Conservation (phyloP, 2,329 filamentous ascomycete species). For the Colletotrichum endophyticum region DNA sequence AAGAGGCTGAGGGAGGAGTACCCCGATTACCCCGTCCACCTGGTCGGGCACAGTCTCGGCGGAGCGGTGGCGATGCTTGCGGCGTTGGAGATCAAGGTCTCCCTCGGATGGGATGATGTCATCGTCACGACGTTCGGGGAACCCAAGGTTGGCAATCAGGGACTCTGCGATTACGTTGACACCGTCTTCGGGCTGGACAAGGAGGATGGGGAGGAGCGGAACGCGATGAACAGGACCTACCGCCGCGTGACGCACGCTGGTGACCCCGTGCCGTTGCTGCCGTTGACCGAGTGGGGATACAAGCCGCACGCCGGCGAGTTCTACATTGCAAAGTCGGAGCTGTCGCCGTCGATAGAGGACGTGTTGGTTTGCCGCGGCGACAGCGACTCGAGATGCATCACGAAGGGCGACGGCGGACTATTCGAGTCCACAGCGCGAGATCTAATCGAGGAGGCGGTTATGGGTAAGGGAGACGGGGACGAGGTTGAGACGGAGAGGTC, state of each 20-base stretch:
- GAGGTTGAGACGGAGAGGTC: constrained; percentile 27
- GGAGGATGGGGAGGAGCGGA: constrained; percentile 22
- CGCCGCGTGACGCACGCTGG: constrained; percentile 83
- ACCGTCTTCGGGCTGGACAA: constrained; percentile 50
- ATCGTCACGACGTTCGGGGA: constrained; percentile 92
- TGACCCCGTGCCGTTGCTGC: constrained; percentile 89
- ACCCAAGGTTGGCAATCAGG: constrained; percentile 69
- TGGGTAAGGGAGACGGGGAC: neutral
- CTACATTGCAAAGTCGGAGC: constrained; percentile 74
- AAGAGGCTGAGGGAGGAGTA: constrained; percentile 62
- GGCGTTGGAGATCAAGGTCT: constrained; percentile 75
- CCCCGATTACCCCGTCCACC: constrained; percentile 73
- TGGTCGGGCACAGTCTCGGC: constrained; percentile 91
- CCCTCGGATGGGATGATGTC: constrained; percentile 76
- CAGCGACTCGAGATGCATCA: constrained; percentile 74
- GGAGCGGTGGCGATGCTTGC: constrained; percentile 91
- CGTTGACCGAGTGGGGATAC: constrained; percentile 88
- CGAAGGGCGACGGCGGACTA: constrained; percentile 54
- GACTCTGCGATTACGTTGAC: constrained; percentile 61
- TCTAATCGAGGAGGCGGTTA: constrained; percentile 14
- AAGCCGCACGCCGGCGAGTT: constrained; percentile 85
- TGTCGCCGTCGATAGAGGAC: constrained; percentile 73
- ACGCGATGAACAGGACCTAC: constrained; percentile 49
- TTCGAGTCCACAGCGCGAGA: constrained; percentile 27
- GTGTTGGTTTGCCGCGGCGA: constrained; percentile 75